Conservation (phyloP, 73 alveolate genomes). For the Loxodes magnus region DNA sequence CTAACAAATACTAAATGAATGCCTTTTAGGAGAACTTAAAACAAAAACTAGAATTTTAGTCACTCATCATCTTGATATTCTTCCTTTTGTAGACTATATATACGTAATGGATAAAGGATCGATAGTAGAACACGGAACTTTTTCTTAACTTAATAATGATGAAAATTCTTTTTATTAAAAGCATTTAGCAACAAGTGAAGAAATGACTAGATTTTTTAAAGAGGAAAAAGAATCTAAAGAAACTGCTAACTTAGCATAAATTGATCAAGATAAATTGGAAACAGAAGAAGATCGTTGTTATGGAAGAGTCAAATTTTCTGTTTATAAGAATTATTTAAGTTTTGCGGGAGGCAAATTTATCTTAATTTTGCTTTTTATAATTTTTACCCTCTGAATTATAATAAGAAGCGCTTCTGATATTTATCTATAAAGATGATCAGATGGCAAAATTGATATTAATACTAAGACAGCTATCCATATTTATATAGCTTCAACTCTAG, state of each 20-base stretch:
- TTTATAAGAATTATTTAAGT: slow-evolving; percentile 33
- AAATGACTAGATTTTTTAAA: background rate
- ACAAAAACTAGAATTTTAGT: slow-evolving; percentile 11
- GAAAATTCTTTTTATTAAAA: background rate
- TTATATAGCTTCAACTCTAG: background rate
- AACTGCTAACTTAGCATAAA: slow-evolving; percentile 19
- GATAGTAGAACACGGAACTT: slow-evolving; percentile 49
- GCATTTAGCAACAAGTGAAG: background rate
- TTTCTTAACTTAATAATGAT: slow-evolving; percentile 28
- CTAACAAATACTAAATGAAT: background rate
- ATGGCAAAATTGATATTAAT: background rate
- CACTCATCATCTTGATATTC: slow-evolving; percentile 12
- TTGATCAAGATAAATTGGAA: slow-evolving; percentile 5
- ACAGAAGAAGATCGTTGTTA: slow-evolving; percentile 47
- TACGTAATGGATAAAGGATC: slow-evolving; percentile 22
- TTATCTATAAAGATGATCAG: background rate
- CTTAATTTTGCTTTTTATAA: slow-evolving; percentile 19
- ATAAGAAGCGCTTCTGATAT: background rate
- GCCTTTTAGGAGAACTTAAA: slow-evolving; percentile 9
- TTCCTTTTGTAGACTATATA: slow-evolving; percentile 8
- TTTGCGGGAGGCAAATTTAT: slow-evolving; percentile 36
- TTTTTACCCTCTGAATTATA: slow-evolving; percentile 18
- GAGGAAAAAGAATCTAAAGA: slow-evolving; percentile 12
- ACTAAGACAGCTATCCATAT: background rate
- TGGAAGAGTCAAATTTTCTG: slow-evolving; percentile 37